Conservation (phyloP, 1,284 basidiomycete genomes). For the Cutaneotrichosporon sp. region DNA sequence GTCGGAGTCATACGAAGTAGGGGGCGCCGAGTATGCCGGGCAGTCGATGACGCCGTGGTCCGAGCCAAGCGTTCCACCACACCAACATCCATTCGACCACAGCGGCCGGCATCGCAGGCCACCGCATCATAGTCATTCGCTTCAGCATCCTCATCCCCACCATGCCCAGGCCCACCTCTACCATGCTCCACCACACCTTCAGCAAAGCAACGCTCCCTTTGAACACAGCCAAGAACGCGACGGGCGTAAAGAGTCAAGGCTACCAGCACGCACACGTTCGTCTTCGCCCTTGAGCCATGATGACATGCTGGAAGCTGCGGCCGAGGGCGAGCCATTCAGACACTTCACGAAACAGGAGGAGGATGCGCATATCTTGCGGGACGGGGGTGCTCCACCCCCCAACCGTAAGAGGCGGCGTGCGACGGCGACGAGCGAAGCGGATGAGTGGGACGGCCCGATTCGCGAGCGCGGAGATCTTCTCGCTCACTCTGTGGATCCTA, state of each 20-base stretch:
- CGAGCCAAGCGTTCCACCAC: background rate
- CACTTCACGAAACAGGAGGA: conserved; percentile 10
- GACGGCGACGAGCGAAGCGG: background rate
- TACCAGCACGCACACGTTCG: background rate
- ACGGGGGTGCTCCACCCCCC: background rate
- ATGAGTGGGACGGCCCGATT: conserved; percentile 1
- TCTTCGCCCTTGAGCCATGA: background rate
- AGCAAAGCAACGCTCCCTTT: no score
- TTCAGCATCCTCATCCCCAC: background rate
- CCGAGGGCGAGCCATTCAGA: conserved; percentile 9
- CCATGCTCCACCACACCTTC: no score
- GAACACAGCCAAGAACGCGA: background rate
- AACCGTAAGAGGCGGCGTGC: background rate
- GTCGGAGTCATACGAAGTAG: background rate
- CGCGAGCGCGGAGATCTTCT: conserved; percentile 12
- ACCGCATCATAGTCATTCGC: background rate
- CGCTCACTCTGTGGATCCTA: conserved; percentile 14
- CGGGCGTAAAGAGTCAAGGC: no score
- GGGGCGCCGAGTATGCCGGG: no score
- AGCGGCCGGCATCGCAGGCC: background rate
- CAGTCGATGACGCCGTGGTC: background rate
- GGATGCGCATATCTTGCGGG: conserved; percentile 2
- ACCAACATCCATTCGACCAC: background rate
- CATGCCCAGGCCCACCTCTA: background rate
- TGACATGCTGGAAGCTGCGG: conserved; percentile 6